Base-by-base conservation (phyloP, 495 filamentous ascomycete genomes). In the Annulohypoxylon stygium region DNA sequence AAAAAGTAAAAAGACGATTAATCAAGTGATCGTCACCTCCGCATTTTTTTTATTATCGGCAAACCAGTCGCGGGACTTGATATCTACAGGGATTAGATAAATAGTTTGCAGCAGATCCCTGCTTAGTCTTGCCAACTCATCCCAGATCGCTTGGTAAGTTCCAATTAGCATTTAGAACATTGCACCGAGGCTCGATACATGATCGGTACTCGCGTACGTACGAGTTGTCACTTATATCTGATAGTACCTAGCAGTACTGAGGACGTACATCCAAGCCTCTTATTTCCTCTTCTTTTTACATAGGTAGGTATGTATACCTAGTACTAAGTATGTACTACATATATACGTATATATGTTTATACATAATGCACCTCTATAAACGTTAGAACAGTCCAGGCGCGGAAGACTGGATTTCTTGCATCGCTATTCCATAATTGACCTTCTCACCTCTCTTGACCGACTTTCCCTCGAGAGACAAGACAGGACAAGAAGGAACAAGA, bases 51-150 rank as follows among this genome's bases (percentile, higher is more conserved):
- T 41, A 65, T 57, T 51, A 73, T 62, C 59, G 51, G 53, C 70
- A 68, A 64, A 54, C 64, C 65, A 68, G 45, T 68, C 59, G 70
- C 70, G 70, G 65, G 70, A 73, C 70, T 68, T 73, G 60, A 68
- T 65, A 18, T n/a, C 23, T 68, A 45, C 70, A 73, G 70, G 70
- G 70, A 64, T 73, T 51, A 60, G 60, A 39, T 73, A 53, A 68
- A 73, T 73, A 73, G 70, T 68, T 73, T 73, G 70, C 70, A 73
- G 70, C 59, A 61, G 9, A 73, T 47, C 70, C 70, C 65, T 73
- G 70, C 36, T 64, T 63, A 50, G 60, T 51, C 51, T 63, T 73
- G 70, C 70, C 70, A 73, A 51, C 70, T 34, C 70, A 73, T 43
- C 67, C 65, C 58, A 72, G 58, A 72, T 72, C 41, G 37, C 48